Evolutionary conservation across 805 yeast genomes (phyloP).

Genomic region (Ascoidea tarda): DNA sequence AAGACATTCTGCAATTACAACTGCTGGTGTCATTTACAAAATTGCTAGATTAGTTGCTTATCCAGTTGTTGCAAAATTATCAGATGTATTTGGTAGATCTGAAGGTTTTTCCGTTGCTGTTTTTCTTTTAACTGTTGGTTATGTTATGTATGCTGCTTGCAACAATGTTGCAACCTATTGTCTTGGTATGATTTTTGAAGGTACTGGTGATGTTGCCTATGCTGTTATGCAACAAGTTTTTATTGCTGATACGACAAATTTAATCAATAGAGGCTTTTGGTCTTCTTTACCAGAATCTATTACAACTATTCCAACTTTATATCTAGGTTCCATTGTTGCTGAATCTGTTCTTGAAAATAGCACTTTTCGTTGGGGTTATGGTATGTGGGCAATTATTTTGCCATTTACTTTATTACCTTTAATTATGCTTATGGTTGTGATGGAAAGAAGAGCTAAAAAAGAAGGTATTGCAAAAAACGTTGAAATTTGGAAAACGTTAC

Average conservation of each 20-base stretch:
- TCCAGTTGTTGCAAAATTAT: constrained; percentile 23
- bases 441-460: constrained; percentile 12
- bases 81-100: constrained; percentile 23
- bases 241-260: constrained; percentile 23
- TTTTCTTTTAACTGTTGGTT: constrained; percentile 18
- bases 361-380: constrained; percentile 38
- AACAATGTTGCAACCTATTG: constrained; percentile 19
- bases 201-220: constrained; percentile 24
- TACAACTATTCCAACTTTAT: constrained; percentile 16
- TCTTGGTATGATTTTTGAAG: constrained; percentile 21
- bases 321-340: constrained; percentile 16
- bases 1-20: constrained; percentile 23
- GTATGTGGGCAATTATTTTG: constrained; percentile 27
- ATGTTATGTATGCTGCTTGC: constrained; percentile 21
- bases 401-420: constrained; percentile 13
- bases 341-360: constrained; percentile 18
- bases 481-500: background rate
- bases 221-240: constrained; percentile 22
- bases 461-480: constrained; percentile 9
- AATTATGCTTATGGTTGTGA: constrained; percentile 13
- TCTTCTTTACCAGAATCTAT: constrained; percentile 22
- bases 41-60: constrained; percentile 23
- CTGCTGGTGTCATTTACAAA: constrained; percentile 23
- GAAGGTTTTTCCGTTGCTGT: constrained; percentile 23
- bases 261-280: constrained; percentile 23